Base-by-base conservation (phyloP, 257 asterid genomes). In the Ligustrum vulgare region DNA sequence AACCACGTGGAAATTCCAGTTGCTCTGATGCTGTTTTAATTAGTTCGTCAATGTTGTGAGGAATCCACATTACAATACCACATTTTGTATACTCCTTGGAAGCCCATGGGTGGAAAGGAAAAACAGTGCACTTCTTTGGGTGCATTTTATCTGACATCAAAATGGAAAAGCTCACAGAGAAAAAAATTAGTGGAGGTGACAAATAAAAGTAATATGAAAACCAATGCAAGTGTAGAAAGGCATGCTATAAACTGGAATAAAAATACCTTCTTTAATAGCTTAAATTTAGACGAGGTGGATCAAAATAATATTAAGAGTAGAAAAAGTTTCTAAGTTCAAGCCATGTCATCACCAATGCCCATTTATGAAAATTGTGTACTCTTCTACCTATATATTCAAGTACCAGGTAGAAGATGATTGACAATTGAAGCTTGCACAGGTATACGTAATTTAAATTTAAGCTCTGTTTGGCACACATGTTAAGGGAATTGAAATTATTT, bases 21-120 rank as follows among this genome's bases (percentile, higher is more conserved):
- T 87, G 84, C 47, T 79, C 70, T 4, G 89, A 75, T 39, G 93
- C 97, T 36, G 76, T 77, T 81, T 73, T 60, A 35, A 86, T 85
- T 35, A 94, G 94, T 80, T 87, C 97, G 76, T 83, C 96, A 0
- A 90, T 88, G 63, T 87, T 85, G 66, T 45, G 66, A 54, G 98
- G 93, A 67, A 94, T 84, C 98, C 98, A 91, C 81, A 87, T 73
- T 34, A 94, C 96, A 22, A 94, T 35, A 4, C 98, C 98, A 13
- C 69, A 80, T 76, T 72, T 90, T 80, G 88, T 79, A 28, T 84
- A 72, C 51, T 89, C 88, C 74, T 84, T 81, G 8, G 87, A 54
- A 70, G 87, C 87, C 92, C 89, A 92, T 70, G 97, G 98, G 71
- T 88, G 91, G 72, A 83, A 94, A 0, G 97, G 97, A 36, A 90